A percentile compares a stretch with the other conserved stretches of the same genome.
These are phyloP conservation scores for Leccinum incarnatum DNA, from an alignment of 768 basidiomycete genomes.

Conservation along the genomic window DNA sequence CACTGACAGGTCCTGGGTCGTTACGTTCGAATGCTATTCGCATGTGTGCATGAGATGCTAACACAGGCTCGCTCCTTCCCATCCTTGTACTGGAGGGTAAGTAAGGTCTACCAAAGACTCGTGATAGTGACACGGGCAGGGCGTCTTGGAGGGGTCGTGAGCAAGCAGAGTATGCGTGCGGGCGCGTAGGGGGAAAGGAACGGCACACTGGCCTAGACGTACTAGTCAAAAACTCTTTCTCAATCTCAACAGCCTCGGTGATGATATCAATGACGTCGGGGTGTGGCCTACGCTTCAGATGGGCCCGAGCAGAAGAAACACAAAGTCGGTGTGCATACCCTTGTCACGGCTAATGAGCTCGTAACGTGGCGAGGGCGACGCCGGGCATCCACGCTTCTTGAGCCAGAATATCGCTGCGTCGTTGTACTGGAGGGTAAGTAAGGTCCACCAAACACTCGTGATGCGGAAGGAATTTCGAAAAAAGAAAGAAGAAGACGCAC, in stretches of 20 bases:
- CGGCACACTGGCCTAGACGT: not conserved
- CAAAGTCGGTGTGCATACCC: slow-evolving; percentile 95
- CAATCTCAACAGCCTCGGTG: slow-evolving; percentile 76
- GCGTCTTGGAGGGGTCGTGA: slow-evolving; percentile 50
- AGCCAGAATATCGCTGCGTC: slow-evolving; percentile 89
- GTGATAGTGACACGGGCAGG: slow-evolving; percentile 62
- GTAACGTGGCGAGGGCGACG: slow-evolving; percentile 79
- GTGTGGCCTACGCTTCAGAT: slow-evolving; percentile 76
- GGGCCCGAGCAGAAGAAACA: slow-evolving; percentile 77
- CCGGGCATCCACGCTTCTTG: slow-evolving; percentile 99
- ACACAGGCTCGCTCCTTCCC: no score
- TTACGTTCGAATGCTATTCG: no score
- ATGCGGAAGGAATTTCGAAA: no score
- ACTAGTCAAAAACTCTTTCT: slow-evolving; percentile 83
- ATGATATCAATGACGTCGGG: slow-evolving; percentile 78
- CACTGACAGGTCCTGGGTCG: no score
- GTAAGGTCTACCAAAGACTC: no score
- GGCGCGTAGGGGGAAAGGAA: not conserved
- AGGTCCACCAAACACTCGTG: no score
- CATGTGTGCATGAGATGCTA: no score
- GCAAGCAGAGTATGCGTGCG: not conserved
- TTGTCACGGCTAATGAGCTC: slow-evolving; percentile 94
- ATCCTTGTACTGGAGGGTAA: no score
- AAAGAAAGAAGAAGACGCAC: no score
- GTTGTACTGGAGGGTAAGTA: no score